Conservation (phyloP, 495 filamentous ascomycete species). For the Podospora didyma region DNA sequence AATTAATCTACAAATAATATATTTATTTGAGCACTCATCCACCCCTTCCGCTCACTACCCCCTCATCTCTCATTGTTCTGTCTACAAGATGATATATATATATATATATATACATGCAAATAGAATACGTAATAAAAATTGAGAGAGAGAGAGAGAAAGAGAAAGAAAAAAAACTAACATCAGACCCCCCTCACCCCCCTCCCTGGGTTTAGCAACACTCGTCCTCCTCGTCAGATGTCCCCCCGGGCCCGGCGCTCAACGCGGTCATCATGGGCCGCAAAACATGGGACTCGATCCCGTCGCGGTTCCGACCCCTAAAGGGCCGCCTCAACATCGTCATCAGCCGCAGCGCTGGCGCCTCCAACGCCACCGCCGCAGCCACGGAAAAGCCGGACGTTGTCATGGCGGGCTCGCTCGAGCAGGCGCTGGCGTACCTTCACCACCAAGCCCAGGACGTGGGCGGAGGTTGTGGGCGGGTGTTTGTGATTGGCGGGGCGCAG, state of each 20-base stretch:
- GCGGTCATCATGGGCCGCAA: conserved; percentile 96
- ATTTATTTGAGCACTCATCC: no score
- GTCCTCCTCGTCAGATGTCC: no score
- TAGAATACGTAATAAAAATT: no score
- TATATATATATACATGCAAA: no score
- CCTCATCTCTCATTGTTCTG: no score
- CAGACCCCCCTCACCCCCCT: no score
- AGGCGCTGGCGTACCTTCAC: conserved; percentile 45
- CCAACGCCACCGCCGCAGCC: background rate
- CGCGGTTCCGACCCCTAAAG: conserved; percentile 69
- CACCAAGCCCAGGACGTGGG: background rate
- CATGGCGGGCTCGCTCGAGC: conserved; percentile 48
- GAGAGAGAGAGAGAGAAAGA: background rate
- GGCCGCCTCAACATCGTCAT: conserved; percentile 77
- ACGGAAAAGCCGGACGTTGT: conserved; percentile 6
- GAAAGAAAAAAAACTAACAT: background rate
- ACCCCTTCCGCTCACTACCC: no score
- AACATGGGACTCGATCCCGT: conserved; percentile 86
- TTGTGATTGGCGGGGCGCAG: conserved; percentile 86
- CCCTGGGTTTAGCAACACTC: no score
- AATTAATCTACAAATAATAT: no score
- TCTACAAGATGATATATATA: no score
- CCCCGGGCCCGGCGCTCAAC: conserved; percentile 43
- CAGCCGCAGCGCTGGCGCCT: background rate
- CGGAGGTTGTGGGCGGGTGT: conserved; percentile 42